Evolutionary conservation across 2,329 filamentous ascomycete genomes (phyloP), one percentile per base, ranked within the genome.

Genomic region (Aspergillus hortae): DNA sequence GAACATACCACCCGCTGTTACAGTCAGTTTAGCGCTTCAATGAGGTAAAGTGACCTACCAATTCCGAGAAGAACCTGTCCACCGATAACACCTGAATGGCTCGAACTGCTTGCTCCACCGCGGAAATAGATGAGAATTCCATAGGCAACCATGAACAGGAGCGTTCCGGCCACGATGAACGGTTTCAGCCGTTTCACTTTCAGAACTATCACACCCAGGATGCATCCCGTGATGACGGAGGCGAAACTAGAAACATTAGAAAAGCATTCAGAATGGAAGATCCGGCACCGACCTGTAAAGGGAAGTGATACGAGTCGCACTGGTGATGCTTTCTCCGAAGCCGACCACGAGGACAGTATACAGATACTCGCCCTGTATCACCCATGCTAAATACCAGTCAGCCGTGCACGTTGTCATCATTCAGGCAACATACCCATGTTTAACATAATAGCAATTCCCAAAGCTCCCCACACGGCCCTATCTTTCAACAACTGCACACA

Each of bases 101-200:
- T 74, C 9, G 73, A 65, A 0, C 59, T 33, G 1, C 66, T 70
- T 0, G 72, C 61, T 5, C 78, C 76, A 33, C 83, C 83, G n/a
- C 84, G 81, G 72, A 76, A 87, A 58, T 77, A 75, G 61, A 87
- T 86, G 15, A 87, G 72, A 1, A 87, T 74, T 9, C 84, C 84
- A 56, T 86, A 87, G 1, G 84, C 83, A n/a, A 84, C 80, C 61
- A 84, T 74, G 71, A 84, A 87, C 2, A 87, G 73, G 7, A 72
- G 67, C 1, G 82, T 85, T 32, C 84, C 85, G 25, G 70, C 69
- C 36, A 87, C 67, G 61, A 87, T 85, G 65, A 87, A 84, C n/a
- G 74, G 65, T 62, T 87, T 87, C 62, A 86, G 77, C 21, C 79
- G 80, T 48, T 82, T 79, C 21, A 84, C 74, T 49, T 74, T 76